Evolutionary conservation across 2,329 filamentous ascomycete genomes (phyloP).

Genomic region (Claviceps monticola): DNA sequence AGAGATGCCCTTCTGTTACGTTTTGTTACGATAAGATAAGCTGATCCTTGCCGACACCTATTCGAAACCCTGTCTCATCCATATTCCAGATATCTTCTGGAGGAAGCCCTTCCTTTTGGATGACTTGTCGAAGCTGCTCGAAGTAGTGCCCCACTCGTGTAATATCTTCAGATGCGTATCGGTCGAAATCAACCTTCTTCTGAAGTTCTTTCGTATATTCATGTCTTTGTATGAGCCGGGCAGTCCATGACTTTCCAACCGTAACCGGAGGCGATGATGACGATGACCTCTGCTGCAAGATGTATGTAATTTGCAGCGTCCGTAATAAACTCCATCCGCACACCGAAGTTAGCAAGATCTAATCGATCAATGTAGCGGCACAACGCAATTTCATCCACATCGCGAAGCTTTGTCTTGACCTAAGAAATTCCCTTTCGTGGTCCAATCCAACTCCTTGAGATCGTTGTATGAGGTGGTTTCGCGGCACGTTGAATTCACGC

Average conservation of each 20-base stretch:
- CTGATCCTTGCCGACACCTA: not conserved
- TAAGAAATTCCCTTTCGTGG: not conserved
- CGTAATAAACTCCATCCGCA: not conserved
- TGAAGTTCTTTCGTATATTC: not conserved
- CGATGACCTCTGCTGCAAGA: not conserved
- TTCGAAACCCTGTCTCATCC: not conserved
- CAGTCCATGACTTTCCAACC: not conserved
- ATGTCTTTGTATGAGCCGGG: not conserved
- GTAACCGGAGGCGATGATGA: not conserved
- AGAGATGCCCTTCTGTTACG: not conserved
- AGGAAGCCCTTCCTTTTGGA: not conserved
- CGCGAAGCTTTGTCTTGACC: not conserved
- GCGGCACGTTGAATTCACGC: not conserved
- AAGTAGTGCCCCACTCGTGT: not conserved
- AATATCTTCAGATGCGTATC: not conserved
- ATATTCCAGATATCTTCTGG: not conserved
- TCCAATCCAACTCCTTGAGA: not conserved
- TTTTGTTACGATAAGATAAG: not conserved
- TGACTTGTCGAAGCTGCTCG: not conserved
- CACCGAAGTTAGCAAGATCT: not conserved
- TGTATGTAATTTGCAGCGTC: not conserved
- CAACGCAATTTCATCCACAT: not conserved
- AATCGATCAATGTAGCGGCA: not conserved
- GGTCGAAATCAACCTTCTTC: not conserved
- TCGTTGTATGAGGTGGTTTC: not conserved